Evolutionary conservation across 208 protist genomes (phyloP), one percentile per base, ranked within the genome.

Genomic region (Trypanosoma platydactyli): DNA sequence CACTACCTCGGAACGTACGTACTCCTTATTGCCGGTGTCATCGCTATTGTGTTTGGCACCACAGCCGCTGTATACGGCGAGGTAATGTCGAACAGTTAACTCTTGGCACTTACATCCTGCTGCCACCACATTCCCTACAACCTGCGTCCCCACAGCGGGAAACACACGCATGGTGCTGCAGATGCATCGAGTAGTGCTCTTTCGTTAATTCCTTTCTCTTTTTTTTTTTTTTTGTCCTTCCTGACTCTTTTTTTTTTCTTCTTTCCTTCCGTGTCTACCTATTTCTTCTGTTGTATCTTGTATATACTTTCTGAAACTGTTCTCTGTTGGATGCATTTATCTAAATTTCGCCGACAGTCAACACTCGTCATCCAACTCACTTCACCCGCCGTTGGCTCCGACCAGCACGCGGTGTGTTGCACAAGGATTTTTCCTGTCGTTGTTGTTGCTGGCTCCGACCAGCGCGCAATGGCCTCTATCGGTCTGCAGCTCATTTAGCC

Each of bases 41-140:
- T 94, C n/a, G 83, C 73, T 44, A 67, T 90, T 33, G 78, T 87
- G 29, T 90, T 77, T 63, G 81, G 87, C 40, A 94, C 87, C 0
- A 67, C 53, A 6, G 48, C 71, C 15, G 22, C 87, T 24, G 86
- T 94, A 62, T 89, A 89, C 51, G 76, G 60, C 2, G 78, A 83
- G 30, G 62, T 73, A 18, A 27, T 46, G 20, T 45, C 25, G 55
- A 49, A 38, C 5, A 54, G 46, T 22, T 54, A n/a, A 42, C 22
- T 27, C 7, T 52, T 52, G 48, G 20, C 15, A 15, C 27, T 30
- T 40, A 11, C 24, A 57, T 40, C 13, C 24, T 12, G 27, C 12
- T 35, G 7, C 27, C 15, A 41, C 27, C 24, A 57, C 30, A 9
- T n/a, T n/a, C n/a, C n/a, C n/a, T n/a, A n/a, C n/a, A n/a, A n/a